Percentiles rank a stretch among this genome's conserved stretches.
These are phyloP conservation scores for Phaseolus lunatus DNA, from an alignment of 306 rosid species.

Conservation along the genomic window DNA sequence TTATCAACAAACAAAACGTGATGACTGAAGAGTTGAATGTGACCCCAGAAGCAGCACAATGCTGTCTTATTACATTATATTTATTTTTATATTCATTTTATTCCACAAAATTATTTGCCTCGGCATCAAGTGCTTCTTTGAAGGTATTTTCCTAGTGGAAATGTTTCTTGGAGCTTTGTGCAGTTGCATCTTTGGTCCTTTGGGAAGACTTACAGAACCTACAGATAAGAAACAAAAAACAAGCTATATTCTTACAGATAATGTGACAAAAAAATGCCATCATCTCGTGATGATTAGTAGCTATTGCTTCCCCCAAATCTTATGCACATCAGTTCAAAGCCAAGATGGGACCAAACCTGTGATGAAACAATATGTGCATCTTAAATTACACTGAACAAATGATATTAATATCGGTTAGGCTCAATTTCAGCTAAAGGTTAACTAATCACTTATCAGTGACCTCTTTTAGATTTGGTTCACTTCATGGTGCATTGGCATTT, in stretches of 20 bases:
- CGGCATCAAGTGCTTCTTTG: constrained; percentile 26
- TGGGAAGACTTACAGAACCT: constrained; percentile 38
- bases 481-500: constrained; percentile 9
- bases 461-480: constrained; percentile 21
- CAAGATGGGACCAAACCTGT: constrained; percentile 54
- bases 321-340: constrained; percentile 31
- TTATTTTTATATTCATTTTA: background rate
- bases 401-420: background rate
- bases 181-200: constrained; percentile 37
- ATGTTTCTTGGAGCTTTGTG: constrained; percentile 51
- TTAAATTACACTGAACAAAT: constrained; percentile 3
- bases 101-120: constrained; percentile 33
- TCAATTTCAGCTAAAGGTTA: constrained; percentile 20
- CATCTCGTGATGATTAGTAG: constrained; percentile 76
- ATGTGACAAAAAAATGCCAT: constrained; percentile 67
- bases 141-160: constrained; percentile 39
- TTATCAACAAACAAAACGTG: constrained; percentile 69
- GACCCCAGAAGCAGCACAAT: constrained; percentile 56
- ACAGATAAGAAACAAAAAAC: constrained; percentile 52
- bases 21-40: constrained; percentile 55
- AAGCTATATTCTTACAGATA: constrained; percentile 50
- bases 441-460: background rate
- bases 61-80: background rate
- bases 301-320: constrained; percentile 58
- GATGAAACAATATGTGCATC: constrained; percentile 19